phyloP scores from a whole-genome alignment of 148 eudicot species.

The Rhododendron griersonianum region DNA sequence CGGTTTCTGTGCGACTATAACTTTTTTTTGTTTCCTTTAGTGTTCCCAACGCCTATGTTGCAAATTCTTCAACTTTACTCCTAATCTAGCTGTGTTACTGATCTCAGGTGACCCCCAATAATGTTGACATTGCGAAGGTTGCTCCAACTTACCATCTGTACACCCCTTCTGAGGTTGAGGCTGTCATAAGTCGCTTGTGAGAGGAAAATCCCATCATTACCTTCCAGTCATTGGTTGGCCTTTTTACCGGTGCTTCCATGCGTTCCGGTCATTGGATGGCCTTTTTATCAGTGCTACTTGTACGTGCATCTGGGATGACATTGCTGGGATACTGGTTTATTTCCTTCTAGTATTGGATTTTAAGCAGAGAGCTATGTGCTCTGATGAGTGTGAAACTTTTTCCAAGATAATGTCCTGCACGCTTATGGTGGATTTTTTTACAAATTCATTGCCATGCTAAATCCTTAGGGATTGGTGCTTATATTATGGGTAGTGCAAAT shows the following conservation, averaged over 20 bases:
- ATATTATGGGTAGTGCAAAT: neutral
- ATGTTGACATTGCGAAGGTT: constrained; percentile 95
- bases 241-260: neutral
- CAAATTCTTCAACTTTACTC: neutral
- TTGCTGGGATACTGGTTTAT: neutral
- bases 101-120: constrained; percentile 88
- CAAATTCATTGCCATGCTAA: neutral
- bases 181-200: constrained; percentile 78
- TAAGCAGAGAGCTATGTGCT: neutral
- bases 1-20: neutral
- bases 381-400: neutral
- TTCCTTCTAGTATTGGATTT: neutral
- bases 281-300: neutral
- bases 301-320: constrained; percentile 14
- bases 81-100: constrained; percentile 1
- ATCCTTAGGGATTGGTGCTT: neutral
- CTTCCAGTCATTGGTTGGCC: neutral
- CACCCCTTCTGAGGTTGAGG: constrained; percentile 88
- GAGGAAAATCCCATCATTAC: constrained; percentile 10
- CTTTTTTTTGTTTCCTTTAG: neutral
- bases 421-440: neutral
- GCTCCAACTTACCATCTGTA: constrained; percentile 91
- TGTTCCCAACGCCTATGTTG: neutral
- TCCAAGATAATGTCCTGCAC: neutral
- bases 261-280: neutral